Evolutionary conservation across 768 basidiomycete species (phyloP).

Genomic region (Serendipita indica): DNA sequence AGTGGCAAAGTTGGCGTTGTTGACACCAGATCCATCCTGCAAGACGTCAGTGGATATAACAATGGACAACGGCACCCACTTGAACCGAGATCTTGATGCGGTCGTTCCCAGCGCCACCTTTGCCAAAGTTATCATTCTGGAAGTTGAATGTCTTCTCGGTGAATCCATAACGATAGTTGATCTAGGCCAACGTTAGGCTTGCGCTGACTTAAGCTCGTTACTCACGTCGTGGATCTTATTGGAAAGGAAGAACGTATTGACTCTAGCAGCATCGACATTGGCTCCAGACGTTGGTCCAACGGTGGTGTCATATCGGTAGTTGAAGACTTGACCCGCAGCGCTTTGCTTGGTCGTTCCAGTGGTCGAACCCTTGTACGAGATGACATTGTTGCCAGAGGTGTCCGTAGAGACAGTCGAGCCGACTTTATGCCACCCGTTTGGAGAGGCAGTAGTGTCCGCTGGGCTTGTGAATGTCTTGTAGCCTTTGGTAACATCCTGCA

Average conservation of each 20-base stretch:
- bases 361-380: slow-evolving; percentile 14
- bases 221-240: slow-evolving; percentile 11
- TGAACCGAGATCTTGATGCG: slow-evolving; percentile 29
- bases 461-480: background rate
- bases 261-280: slow-evolving; percentile 6
- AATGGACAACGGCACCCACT: slow-evolving; percentile 16
- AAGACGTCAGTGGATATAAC: slow-evolving; percentile 25
- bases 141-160: slow-evolving; percentile 20
- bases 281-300: slow-evolving; percentile 21
- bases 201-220: background rate
- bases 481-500: background rate
- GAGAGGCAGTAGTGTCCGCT: slow-evolving; percentile 24
- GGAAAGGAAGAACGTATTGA: slow-evolving; percentile 7
- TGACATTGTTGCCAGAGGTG: slow-evolving; percentile 26
- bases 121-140: slow-evolving; percentile 27
- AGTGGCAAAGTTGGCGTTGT: slow-evolving; percentile 20
- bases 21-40: slow-evolving; percentile 19
- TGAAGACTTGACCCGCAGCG: background rate
- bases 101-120: slow-evolving; percentile 25
- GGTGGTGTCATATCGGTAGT: slow-evolving; percentile 19
- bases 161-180: slow-evolving; percentile 12
- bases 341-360: background rate
- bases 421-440: slow-evolving; percentile 28
- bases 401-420: slow-evolving; percentile 23
- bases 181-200: background rate